A percentile compares a stretch with the other conserved stretches of the same genome.
phyloP scores from a whole-genome alignment of 148 eudicot genomes.

The Heliosperma pusillum region DNA sequence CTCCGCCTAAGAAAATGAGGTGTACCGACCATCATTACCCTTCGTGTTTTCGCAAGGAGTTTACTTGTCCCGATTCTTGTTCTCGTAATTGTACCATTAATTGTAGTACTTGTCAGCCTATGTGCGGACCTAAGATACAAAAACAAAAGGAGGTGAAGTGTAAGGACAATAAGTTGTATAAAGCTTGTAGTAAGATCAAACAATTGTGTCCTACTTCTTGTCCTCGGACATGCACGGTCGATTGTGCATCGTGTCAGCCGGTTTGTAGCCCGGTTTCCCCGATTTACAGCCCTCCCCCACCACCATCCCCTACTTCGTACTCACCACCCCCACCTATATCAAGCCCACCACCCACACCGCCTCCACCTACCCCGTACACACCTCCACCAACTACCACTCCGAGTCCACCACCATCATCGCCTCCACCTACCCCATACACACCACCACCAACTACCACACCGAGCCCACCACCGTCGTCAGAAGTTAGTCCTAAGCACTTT shows the following conservation, averaged over 20 bases:
- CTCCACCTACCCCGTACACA: not conserved
- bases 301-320: not conserved
- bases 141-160: constrained; percentile 30
- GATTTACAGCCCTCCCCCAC: not conserved
- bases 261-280: constrained; percentile 13
- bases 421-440: not conserved
- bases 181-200: constrained; percentile 19
- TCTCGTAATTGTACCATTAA: constrained; percentile 3
- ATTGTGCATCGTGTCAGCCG: constrained; percentile 28
- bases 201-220: constrained; percentile 31
- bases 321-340: not conserved
- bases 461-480: constrained; percentile 1
- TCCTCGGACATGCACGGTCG: constrained; percentile 13
- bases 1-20: constrained; percentile 22
- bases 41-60: constrained; percentile 3
- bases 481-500: constrained; percentile 24
- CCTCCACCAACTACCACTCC: not conserved
- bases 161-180: constrained; percentile 13
- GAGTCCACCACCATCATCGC: constrained; percentile 4
- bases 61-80: constrained; percentile 16
- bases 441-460: not conserved
- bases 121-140: constrained; percentile 8
- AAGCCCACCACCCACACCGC: not conserved
- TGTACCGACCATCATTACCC: constrained; percentile 9
- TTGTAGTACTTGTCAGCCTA: constrained; percentile 12